Evolutionary conservation across 2,329 filamentous ascomycete species (phyloP).

Genomic region (Graphilbum fragrans): DNA sequence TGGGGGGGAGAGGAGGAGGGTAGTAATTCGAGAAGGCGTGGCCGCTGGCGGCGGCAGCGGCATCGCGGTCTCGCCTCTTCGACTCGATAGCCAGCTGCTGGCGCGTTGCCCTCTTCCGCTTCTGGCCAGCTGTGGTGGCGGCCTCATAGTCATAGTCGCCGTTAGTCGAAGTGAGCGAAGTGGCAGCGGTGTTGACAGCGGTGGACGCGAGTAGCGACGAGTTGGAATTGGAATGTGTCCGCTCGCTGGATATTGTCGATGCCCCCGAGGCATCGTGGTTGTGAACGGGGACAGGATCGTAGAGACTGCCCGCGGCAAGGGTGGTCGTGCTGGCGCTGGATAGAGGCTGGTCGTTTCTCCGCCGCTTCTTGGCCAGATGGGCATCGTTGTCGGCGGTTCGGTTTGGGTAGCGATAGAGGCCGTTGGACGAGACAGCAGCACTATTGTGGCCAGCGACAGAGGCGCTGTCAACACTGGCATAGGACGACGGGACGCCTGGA

Average conservation of each 20-base stretch:
- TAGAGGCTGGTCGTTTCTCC: conserved; percentile 43
- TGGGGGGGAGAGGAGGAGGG: conserved; percentile 75
- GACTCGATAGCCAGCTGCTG: conserved; percentile 74
- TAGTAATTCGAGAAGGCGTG: conserved; percentile 70
- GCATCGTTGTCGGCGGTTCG: not conserved
- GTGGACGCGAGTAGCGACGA: conserved; percentile 65
- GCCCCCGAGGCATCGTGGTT: conserved; percentile 46
- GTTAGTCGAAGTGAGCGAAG: conserved; percentile 62
- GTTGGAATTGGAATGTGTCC: conserved; percentile 62
- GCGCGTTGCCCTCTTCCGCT: conserved; percentile 67
- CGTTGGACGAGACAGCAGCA: not conserved
- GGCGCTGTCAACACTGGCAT: not conserved
- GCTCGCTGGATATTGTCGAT: conserved; percentile 69
- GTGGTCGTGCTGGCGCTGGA: conserved; percentile 5
- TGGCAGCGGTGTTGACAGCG: conserved; percentile 63
- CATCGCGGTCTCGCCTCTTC: conserved; percentile 63
- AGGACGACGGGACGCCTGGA: not conserved
- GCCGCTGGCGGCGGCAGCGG: conserved; percentile 56
- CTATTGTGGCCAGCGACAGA: not conserved
- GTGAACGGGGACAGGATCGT: conserved; percentile 61
- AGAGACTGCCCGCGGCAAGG: conserved; percentile 31
- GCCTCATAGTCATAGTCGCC: conserved; percentile 53
- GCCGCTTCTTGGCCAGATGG: conserved; percentile 62
- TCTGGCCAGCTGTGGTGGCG: conserved; percentile 54
- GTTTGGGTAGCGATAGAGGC: not conserved